Percentiles rank a stretch among this genome's conserved stretches.
Conservation (phyloP, 768 basidiomycete genomes). For the Pulveroboletus sp. region DNA sequence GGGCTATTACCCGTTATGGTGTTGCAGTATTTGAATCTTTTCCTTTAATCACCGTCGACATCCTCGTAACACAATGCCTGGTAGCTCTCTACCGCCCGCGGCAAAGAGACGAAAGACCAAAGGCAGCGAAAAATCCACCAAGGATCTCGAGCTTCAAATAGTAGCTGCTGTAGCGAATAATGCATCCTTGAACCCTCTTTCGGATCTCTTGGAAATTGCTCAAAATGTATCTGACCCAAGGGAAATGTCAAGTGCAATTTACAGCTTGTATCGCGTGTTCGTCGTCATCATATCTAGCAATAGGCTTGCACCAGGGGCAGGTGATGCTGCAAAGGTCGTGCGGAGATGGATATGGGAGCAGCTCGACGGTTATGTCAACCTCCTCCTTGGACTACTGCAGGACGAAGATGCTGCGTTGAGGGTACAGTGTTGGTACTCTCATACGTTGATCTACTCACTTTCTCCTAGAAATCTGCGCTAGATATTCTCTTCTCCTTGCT, state of each 20-base stretch:
- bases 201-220: constrained; percentile 66
- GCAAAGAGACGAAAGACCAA: constrained; percentile 49
- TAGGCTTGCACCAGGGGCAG: constrained; percentile 47
- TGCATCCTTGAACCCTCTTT: constrained; percentile 70
- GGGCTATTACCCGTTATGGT: constrained; percentile 5
- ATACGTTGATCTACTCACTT: constrained; percentile 2
- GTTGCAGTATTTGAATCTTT: not conserved
- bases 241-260: constrained; percentile 69
- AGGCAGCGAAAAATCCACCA: constrained; percentile 26
- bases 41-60: not conserved
- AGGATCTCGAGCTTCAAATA: constrained; percentile 53
- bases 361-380: constrained; percentile 63
- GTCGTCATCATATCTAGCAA: constrained; percentile 56
- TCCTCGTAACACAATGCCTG: constrained; percentile 31
- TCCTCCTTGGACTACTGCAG: constrained; percentile 66
- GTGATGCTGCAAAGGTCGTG: constrained; percentile 56
- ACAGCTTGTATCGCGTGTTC: constrained; percentile 79
- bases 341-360: constrained; percentile 79
- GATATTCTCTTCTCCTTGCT: constrained; percentile 74
- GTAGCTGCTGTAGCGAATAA: constrained; percentile 49
- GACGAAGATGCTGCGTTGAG: constrained; percentile 73
- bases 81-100: constrained; percentile 48
- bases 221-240: constrained; percentile 45
- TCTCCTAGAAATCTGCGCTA: constrained; percentile 57
- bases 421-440: constrained; percentile 41